Percentiles rank a stretch among this genome's conserved stretches.
Conservation (phyloP, 140 eudicot species). For the Eryngium alpinum region DNA sequence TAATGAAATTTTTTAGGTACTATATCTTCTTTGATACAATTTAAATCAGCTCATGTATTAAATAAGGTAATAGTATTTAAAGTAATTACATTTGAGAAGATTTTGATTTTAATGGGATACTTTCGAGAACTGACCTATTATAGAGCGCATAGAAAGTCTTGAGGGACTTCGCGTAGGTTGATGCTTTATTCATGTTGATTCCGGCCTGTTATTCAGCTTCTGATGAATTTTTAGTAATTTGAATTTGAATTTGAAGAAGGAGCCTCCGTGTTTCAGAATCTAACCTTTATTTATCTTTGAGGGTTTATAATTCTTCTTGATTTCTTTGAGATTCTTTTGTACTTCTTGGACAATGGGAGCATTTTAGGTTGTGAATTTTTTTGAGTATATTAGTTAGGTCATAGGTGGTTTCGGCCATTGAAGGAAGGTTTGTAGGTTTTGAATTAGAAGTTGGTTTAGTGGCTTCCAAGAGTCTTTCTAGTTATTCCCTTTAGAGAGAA, state of each 20-base stretch:
- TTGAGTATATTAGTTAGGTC: too few relatives aligned
- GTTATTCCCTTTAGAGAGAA: too few relatives aligned
- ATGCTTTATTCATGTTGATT: not conserved
- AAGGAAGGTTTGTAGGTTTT: too few relatives aligned
- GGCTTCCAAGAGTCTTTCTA: too few relatives aligned
- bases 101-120: not conserved
- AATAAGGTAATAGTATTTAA: not conserved
- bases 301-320: not conserved
- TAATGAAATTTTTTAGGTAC: not conserved
- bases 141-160: not conserved
- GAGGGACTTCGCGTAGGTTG: not conserved
- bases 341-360: too few relatives aligned
- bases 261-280: not conserved
- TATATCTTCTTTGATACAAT: not conserved
- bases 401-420: too few relatives aligned
- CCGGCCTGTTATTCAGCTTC: not conserved
- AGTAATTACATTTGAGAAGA: not conserved
- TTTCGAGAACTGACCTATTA: not conserved
- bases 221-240: not conserved
- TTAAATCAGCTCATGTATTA: conserved; percentile 9
- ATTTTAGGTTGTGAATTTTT: too few relatives aligned
- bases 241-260: not conserved
- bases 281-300: not conserved
- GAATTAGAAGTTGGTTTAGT: too few relatives aligned
- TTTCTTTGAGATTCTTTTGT: too few relatives aligned